Percentiles rank a stretch among this genome's conserved stretches.
phyloP scores from a whole-genome alignment of 2,329 filamentous ascomycete genomes.

The Colletotrichum graminicola region DNA sequence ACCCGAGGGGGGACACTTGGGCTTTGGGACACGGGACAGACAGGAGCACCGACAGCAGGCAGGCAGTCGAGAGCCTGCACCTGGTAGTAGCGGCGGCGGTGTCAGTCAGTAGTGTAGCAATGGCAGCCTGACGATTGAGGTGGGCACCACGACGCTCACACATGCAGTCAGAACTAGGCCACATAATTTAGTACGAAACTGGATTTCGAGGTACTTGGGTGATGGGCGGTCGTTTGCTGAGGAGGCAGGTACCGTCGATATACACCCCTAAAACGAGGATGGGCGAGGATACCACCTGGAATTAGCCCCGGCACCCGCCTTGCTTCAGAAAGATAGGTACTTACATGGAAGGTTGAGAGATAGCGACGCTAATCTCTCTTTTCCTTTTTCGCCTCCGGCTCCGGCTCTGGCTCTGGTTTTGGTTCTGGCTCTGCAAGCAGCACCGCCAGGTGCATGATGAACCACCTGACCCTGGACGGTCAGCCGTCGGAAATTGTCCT shows the following conservation, averaged over 20 bases:
- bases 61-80: background rate
- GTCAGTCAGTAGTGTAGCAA: conserved; percentile 20
- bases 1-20: conserved; percentile 32
- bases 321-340: conserved; percentile 38
- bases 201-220: conserved; percentile 20
- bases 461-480: conserved; percentile 27
- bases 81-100: conserved; percentile 12
- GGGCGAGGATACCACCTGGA: conserved; percentile 23
- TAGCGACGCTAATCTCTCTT: conserved; percentile 15
- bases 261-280: conserved; percentile 8
- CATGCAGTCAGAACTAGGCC: background rate
- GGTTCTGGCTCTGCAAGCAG: background rate
- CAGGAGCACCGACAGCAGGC: conserved; percentile 22
- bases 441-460: conserved; percentile 3
- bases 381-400: background rate
- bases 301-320: conserved; percentile 29
- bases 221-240: background rate
- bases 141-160: background rate
- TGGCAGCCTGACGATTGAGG: conserved; percentile 36
- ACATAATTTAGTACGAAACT: conserved; percentile 18
- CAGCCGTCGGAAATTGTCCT: conserved; percentile 24
- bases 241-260: conserved; percentile 4
- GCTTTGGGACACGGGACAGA: conserved; percentile 23
- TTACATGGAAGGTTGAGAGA: conserved; percentile 12
- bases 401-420: background rate